These are phyloP conservation scores for Daldinia vernicosa DNA, from an alignment of 495 filamentous ascomycete species.

Conservation along the genomic window DNA sequence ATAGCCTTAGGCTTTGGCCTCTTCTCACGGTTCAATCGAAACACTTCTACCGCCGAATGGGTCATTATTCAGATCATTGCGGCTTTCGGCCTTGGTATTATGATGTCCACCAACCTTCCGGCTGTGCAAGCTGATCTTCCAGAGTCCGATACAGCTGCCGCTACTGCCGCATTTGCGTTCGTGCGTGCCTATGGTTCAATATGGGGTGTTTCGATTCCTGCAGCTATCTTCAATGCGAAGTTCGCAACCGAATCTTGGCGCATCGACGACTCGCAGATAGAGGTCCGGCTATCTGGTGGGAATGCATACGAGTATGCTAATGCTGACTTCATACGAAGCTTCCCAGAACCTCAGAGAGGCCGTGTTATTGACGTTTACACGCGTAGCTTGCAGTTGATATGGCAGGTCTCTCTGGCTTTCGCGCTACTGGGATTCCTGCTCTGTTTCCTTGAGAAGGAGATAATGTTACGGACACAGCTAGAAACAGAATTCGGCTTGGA, in stretches of 20 bases:
- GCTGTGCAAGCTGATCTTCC: constrained; percentile 48
- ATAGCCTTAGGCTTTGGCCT: background rate
- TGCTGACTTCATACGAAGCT: constrained; percentile 1
- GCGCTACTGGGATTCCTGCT: background rate
- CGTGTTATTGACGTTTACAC: constrained; percentile 20
- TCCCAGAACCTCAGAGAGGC: constrained; percentile 1
- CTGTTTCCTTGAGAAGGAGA: constrained; percentile 19
- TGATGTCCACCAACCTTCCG: constrained; percentile 45
- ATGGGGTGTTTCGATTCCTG: background rate
- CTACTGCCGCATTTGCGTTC: constrained; percentile 58
- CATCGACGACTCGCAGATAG: background rate
- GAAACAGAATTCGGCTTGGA: no score
- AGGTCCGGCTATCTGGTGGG: background rate
- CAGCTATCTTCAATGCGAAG: background rate
- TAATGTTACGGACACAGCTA: no score
- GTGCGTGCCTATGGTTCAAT: constrained; percentile 52
- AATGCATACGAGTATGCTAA: constrained; percentile 26
- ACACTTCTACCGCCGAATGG: background rate
- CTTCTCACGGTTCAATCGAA: background rate
- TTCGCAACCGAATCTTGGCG: background rate
- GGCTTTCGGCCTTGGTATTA: constrained; percentile 49
- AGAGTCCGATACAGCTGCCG: constrained; percentile 53
- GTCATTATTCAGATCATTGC: constrained; percentile 44
- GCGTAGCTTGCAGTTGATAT: constrained; percentile 14
- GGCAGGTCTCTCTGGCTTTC: constrained; percentile 10